phyloP scores from a whole-genome alignment of 495 filamentous ascomycete genomes.

The Penicillium lagena region DNA sequence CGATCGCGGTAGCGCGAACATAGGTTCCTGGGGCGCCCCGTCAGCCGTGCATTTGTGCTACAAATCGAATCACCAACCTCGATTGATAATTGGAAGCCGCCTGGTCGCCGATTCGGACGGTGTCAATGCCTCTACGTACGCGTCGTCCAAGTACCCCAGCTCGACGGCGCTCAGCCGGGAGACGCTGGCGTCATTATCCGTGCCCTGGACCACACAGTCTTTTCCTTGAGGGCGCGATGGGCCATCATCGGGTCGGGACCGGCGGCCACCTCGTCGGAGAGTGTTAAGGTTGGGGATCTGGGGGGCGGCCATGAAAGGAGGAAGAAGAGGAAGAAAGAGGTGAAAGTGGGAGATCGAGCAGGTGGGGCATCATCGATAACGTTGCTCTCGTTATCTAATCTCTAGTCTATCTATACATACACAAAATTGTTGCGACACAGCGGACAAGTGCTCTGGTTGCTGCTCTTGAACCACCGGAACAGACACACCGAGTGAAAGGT shows the following conservation, averaged over 20 bases:
- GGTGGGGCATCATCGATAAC: slow-evolving; percentile 8
- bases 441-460: slow-evolving; percentile 82
- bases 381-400: not conserved
- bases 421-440: slow-evolving; percentile 82
- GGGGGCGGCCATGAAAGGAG: slow-evolving; percentile 55
- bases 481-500: slow-evolving; percentile 84
- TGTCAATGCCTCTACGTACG: slow-evolving; percentile 64
- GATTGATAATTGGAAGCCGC: slow-evolving; percentile 84
- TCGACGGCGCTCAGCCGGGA: slow-evolving; percentile 83
- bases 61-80: slow-evolving; percentile 49
- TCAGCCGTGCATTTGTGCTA: not conserved
- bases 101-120: slow-evolving; percentile 37
- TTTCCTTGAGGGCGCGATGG: slow-evolving; percentile 23
- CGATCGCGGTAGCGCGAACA: slow-evolving; percentile 81
- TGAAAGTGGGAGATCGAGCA: slow-evolving; percentile 7
- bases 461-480: slow-evolving; percentile 93
- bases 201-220: slow-evolving; percentile 70
- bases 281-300: slow-evolving; percentile 73
- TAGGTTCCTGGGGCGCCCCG: slow-evolving; percentile 65
- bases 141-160: slow-evolving; percentile 80
- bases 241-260: not conserved
- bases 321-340: slow-evolving; percentile 12
- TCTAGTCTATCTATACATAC: slow-evolving; percentile 35
- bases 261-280: slow-evolving; percentile 42
- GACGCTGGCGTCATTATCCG: slow-evolving; percentile 85